Conservation (phyloP, 768 basidiomycete species). For the Daedalea quercina region DNA sequence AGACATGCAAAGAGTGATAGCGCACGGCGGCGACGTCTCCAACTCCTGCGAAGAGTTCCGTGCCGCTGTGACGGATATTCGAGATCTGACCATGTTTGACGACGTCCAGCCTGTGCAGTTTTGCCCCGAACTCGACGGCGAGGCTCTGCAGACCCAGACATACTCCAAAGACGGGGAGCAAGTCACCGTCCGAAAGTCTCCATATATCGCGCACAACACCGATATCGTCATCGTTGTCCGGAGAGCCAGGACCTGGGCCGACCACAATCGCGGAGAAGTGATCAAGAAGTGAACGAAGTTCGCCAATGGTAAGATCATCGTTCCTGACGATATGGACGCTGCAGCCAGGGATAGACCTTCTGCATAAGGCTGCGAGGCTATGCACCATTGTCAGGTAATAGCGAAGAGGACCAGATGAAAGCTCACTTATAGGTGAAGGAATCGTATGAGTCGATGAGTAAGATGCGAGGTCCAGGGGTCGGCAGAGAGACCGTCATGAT, state of each 20-base stretch:
- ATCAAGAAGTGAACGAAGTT: slow-evolving; percentile 45
- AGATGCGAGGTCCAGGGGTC: slow-evolving; percentile 37
- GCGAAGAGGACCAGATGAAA: background rate
- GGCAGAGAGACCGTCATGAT: slow-evolving; percentile 5
- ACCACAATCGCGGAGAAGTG: slow-evolving; percentile 67
- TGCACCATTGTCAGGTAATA: background rate
- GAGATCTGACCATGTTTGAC: slow-evolving; percentile 84
- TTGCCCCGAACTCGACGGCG: slow-evolving; percentile 55
- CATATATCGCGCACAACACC: slow-evolving; percentile 69
- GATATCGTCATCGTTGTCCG: slow-evolving; percentile 51
- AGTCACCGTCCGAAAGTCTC: slow-evolving; percentile 43
- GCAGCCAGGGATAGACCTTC: slow-evolving; percentile 53
- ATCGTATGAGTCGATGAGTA: slow-evolving; percentile 80
- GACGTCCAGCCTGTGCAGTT: slow-evolving; percentile 46
- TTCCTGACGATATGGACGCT: slow-evolving; percentile 69
- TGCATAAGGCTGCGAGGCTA: slow-evolving; percentile 70
- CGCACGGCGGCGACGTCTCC: slow-evolving; percentile 55
- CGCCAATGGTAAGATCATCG: slow-evolving; percentile 44
- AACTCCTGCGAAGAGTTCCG: slow-evolving; percentile 56
- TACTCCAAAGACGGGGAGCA: slow-evolving; percentile 76
- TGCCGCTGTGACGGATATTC: slow-evolving; percentile 47
- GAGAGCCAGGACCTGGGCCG: slow-evolving; percentile 80
- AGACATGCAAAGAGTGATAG: slow-evolving; percentile 73
- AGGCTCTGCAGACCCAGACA: slow-evolving; percentile 81
- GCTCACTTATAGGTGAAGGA: slow-evolving; percentile 86